Conservation (phyloP, 169 alveolate genomes). For the Cryptosporidium ubiquitum region DNA sequence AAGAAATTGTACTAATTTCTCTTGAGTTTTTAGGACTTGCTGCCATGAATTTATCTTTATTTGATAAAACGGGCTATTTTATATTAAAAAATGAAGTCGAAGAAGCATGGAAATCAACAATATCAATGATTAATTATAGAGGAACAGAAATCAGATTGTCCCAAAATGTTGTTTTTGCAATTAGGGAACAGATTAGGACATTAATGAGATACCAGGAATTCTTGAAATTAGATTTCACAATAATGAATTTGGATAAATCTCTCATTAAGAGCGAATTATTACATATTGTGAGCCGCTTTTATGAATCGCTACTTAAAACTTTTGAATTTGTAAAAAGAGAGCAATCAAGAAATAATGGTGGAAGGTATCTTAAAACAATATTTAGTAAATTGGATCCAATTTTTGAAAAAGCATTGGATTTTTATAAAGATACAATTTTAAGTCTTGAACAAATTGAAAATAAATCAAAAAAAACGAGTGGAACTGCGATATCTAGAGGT, state of each 20-base stretch:
- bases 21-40: not conserved
- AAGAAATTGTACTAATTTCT: not conserved
- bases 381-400: not conserved
- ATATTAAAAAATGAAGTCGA: not conserved
- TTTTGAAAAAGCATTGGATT: not conserved
- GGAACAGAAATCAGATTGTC: not conserved
- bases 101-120: not conserved
- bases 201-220: not conserved
- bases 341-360: not conserved
- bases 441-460: not conserved
- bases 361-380: not conserved
- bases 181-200: not conserved
- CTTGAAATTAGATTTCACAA: not conserved
- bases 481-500: not conserved
- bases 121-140: not conserved
- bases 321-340: not conserved
- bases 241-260: constrained; percentile 1
- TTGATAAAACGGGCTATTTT: not conserved
- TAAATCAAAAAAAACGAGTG: not conserved
- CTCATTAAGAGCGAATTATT: not conserved
- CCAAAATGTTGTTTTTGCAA: not conserved
- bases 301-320: not conserved
- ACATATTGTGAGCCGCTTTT: not conserved
- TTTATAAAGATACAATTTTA: not conserved
- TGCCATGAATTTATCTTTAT: not conserved